Evolutionary conservation across 345 rosid genomes (phyloP).

Genomic region (Aethionema arabicum): DNA sequence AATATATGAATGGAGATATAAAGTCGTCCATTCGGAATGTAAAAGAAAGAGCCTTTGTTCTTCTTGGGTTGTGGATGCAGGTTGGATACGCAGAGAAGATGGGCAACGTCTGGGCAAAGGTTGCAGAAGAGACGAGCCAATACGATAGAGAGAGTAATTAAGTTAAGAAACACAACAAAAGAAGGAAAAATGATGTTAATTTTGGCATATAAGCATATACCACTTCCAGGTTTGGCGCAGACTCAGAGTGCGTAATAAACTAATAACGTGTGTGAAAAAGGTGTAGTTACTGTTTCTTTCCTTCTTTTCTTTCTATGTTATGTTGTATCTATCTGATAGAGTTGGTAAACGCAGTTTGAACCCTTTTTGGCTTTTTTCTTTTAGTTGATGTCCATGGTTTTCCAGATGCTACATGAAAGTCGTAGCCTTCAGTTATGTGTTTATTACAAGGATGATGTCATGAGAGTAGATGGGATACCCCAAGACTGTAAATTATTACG

Average conservation of each 20-base stretch:
- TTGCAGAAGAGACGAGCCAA: slow-evolving; percentile 80
- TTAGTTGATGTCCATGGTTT: slow-evolving; percentile 14
- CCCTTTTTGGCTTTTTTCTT: background rate
- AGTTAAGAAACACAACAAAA: slow-evolving; percentile 16
- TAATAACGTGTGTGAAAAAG: slow-evolving; percentile 18
- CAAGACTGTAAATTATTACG: no score
- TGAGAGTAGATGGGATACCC: no score
- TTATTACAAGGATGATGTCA: no score
- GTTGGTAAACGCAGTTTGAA: background rate
- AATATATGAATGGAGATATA: slow-evolving; percentile 2
- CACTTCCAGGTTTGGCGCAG: slow-evolving; percentile 22
- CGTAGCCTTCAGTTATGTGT: no score
- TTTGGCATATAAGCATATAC: slow-evolving; percentile 24
- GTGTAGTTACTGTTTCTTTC: slow-evolving; percentile 9
- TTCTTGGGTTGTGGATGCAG: slow-evolving; percentile 40
- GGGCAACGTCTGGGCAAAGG: slow-evolving; percentile 82
- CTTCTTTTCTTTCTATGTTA: slow-evolving; percentile 10
- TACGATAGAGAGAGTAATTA: slow-evolving; percentile 56
- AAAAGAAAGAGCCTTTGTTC: slow-evolving; percentile 3
- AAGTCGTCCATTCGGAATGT: background rate
- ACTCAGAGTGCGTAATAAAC: slow-evolving; percentile 27
- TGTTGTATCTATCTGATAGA: slow-evolving; percentile 31
- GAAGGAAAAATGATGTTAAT: slow-evolving; percentile 7
- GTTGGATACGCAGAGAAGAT: slow-evolving; percentile 97
- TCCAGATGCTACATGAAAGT: background rate